Evolutionary conservation across 805 yeast genomes (phyloP).

Genomic region (Metschnikowia cerradonensis): DNA sequence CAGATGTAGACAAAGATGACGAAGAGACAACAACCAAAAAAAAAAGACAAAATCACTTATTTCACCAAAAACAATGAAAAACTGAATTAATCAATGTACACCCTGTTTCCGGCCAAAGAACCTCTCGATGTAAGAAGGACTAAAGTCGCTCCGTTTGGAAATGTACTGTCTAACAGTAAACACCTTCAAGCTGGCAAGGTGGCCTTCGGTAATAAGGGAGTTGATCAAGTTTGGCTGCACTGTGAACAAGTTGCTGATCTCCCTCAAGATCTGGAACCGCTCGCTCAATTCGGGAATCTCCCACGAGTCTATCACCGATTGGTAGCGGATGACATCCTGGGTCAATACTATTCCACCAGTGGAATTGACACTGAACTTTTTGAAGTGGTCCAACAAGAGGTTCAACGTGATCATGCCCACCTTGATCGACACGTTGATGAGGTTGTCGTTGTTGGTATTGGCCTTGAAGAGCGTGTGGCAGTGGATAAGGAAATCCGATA

Average conservation of each 20-base stretch:
- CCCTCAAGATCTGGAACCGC: constrained; percentile 67
- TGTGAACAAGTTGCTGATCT: constrained; percentile 77
- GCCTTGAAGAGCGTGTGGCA: constrained; percentile 37
- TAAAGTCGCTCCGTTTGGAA: constrained; percentile 66
- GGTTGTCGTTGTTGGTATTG: constrained; percentile 41
- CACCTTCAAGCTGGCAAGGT: constrained; percentile 61
- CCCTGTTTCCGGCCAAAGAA: constrained; percentile 35
- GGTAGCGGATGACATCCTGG: constrained; percentile 76
- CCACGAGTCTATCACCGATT: constrained; percentile 67
- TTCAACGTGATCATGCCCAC: constrained; percentile 58
- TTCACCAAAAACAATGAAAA: too few relatives aligned
- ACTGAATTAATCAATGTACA: background rate
- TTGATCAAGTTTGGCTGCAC: constrained; percentile 77
- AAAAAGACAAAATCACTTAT: too few relatives aligned
- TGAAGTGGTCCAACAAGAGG: constrained; percentile 65
- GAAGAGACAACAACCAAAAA: too few relatives aligned
- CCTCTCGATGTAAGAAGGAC: constrained; percentile 47
- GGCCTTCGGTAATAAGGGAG: constrained; percentile 79
- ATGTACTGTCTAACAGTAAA: constrained; percentile 62
- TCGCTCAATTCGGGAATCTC: constrained; percentile 55
- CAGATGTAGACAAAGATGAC: constrained; percentile 3
- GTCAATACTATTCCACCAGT: constrained; percentile 81
- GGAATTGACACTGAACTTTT: constrained; percentile 69
- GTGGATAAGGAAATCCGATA: constrained; percentile 49
- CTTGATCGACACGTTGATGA: constrained; percentile 46